Evolutionary conservation across 176 grass and related monocot species (phyloP), one percentile per base, ranked within the genome.

Genomic region (Saccharum officinarum): DNA sequence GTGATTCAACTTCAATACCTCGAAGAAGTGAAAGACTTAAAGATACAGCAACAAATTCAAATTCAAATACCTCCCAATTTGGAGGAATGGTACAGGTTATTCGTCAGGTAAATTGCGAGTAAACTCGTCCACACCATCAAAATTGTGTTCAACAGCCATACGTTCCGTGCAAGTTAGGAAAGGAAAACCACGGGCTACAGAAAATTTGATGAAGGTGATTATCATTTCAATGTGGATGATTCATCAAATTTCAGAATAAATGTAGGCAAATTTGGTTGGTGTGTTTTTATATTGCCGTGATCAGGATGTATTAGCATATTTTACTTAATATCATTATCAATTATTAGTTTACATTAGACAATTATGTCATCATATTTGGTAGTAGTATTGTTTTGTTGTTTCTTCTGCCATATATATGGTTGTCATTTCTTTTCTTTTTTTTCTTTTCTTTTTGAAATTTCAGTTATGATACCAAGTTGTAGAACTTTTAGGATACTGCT

Each of bases 171-270:
- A 89, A 89, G 86, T 91, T 87, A 99, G 86, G 84, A 93, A 92
- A 80, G 93, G 93, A 80, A 92, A 93, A 85, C 82, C 88, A 76
- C 86, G 76, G 81, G 80, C 94, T 76, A 81, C 89, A 76, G 97
- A 99, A 92, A 92, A 70, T 92, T 92, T 84, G 92, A 94, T 89
- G 93, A 99, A 99, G 97, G 97, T 99, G 80, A 88, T 80, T 89
- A 82, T 88, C 81, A 81, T 90, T 83, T 86, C 83, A 57, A 54
- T 80, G 65, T 25, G 76, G 52, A 87, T 80, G 80, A 87, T 63
- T 73, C 80, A 76, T 91, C 69, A 80, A 82, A 80, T 91, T 87
- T 69, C 74, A 61, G n/a, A 61, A 61, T 86, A 50, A 80, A 80
- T 14, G 8, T 65, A 45, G 25, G 14, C 42, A 57, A 63, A 66